These are phyloP conservation scores for Cyclotella atomus DNA, from an alignment of 108 stramenopile genomes.

Conservation along the genomic window DNA sequence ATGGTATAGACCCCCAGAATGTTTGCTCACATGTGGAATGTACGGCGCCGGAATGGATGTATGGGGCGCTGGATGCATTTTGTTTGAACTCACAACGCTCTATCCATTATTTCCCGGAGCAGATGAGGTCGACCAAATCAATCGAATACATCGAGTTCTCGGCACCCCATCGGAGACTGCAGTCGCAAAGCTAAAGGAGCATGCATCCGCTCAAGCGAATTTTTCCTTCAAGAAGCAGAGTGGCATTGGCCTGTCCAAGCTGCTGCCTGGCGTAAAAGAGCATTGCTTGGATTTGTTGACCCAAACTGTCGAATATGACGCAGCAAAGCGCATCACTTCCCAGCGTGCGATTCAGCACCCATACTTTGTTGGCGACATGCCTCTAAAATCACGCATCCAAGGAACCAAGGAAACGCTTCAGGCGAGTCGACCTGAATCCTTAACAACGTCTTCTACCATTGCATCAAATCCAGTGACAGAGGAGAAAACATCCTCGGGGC, in stretches of 20 bases:
- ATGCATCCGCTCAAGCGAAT: conserved; percentile 71
- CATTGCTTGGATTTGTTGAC: conserved; percentile 70
- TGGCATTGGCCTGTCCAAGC: conserved; percentile 74
- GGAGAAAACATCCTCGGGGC: background rate
- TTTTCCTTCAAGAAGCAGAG: conserved; percentile 67
- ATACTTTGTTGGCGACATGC: conserved; percentile 64
- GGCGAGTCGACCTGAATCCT: background rate
- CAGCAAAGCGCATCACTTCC: conserved; percentile 77
- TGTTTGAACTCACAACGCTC: conserved; percentile 82
- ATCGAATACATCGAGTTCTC: conserved; percentile 74
- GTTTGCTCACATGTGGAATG: conserved; percentile 81
- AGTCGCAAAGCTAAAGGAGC: conserved; percentile 58
- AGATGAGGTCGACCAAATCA: conserved; percentile 82
- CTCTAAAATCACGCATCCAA: conserved; percentile 22
- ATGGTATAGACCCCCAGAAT: conserved; percentile 89
- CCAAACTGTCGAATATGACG: conserved; percentile 70
- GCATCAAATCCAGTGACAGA: conserved; percentile 2
- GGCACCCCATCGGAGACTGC: conserved; percentile 60
- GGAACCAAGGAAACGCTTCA: background rate
- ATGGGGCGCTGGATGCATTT: conserved; percentile 87
- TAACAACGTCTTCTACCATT: conserved; percentile 19
- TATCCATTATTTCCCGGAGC: conserved; percentile 86
- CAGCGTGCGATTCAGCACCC: conserved; percentile 71
- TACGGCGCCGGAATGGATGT: conserved; percentile 88
- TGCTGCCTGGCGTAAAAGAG: conserved; percentile 67